These are phyloP conservation scores for Lineolata rhizophorae DNA, from an alignment of 495 filamentous ascomycete species.

Conservation along the genomic window DNA sequence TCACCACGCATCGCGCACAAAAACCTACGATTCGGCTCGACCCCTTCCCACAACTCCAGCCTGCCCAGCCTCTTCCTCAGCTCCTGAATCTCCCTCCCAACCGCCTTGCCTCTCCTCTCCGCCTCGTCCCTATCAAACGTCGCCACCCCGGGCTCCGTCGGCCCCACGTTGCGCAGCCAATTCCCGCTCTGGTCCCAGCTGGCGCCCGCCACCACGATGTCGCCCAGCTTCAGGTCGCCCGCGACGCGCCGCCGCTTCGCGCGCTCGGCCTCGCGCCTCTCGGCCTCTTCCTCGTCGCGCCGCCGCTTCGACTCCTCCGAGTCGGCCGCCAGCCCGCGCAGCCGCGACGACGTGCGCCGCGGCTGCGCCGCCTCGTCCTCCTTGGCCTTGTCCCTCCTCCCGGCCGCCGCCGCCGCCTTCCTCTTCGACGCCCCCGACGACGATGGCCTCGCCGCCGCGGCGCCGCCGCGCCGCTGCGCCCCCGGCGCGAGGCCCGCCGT, in stretches of 20 bases:
- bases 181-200: conserved; percentile 28
- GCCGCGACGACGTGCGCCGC: conserved; percentile 40
- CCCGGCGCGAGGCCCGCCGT: conserved; percentile 30
- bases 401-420: conserved; percentile 26
- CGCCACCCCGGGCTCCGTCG: conserved; percentile 51
- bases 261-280: conserved; percentile 33
- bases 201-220: conserved; percentile 61
- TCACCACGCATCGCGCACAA: conserved; percentile 1
- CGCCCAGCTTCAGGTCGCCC: conserved; percentile 47
- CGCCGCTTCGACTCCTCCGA: conserved; percentile 62
- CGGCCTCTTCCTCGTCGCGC: conserved; percentile 47
- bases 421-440: conserved; percentile 6
- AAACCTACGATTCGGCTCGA: conserved; percentile 47
- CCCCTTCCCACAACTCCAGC: conserved; percentile 60
- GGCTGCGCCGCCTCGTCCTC: conserved; percentile 26
- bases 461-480: conserved; percentile 13
- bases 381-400: conserved; percentile 26
- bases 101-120: conserved; percentile 42
- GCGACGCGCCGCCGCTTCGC: conserved; percentile 51
- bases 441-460: conserved; percentile 7
- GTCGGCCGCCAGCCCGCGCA: conserved; percentile 44
- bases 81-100: conserved; percentile 51
- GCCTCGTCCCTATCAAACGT: conserved; percentile 72
- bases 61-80: conserved; percentile 63
- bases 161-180: conserved; percentile 33